Evolutionary conservation across 179 eudicot genomes (phyloP), one percentile per base, ranked within the genome.

Genomic region (Spinacia oleracea): DNA sequence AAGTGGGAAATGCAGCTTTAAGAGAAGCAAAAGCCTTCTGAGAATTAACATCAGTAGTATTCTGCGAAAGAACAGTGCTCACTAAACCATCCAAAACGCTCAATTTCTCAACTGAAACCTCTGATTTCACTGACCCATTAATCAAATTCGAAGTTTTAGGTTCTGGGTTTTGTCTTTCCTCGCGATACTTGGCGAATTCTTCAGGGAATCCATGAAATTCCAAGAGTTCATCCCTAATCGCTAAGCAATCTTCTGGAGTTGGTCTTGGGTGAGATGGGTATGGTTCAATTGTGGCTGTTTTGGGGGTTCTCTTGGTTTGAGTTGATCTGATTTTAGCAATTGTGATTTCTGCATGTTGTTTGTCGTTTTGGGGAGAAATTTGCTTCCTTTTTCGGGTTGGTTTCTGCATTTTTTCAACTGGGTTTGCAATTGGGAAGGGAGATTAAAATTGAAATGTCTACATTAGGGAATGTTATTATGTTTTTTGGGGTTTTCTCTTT

Each of bases 71-170:
- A 72, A 93, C 71, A 11, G 82, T 86, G 70, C 87, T 87, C 67
- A 90, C 89, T 32, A 93, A 76, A 68, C 98, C 97, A 73, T 93
- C 94, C 88, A 93, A 83, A 51, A 93, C 98, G 72, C 88, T 92
- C 73, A 90, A 83, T 75, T 78, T 71, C 50, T 81, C 77, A 43
- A 35, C 77, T 18, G 21, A 59, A 64, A 31, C 53, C 67, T 85
- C 86, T 7, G 70, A 66, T 45, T 85, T 78, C 5, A 21, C 71
- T 15, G 77, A 81, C 77, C 81, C 86, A 58, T 56, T 60, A 50
- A 38, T 6, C 40, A 46, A 72, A 75, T 76, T 43, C 45, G 81
- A 78, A 15, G 77, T 60, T 50, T 76, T 59, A 6, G 14, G 56
- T 20, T 74, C 66, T 35, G 79, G 75, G 32, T 81, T 81, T 74